Percentiles rank a stretch among this genome's conserved stretches.
Conservation (phyloP, 768 basidiomycete genomes). For the Pleurotus giganteus region DNA sequence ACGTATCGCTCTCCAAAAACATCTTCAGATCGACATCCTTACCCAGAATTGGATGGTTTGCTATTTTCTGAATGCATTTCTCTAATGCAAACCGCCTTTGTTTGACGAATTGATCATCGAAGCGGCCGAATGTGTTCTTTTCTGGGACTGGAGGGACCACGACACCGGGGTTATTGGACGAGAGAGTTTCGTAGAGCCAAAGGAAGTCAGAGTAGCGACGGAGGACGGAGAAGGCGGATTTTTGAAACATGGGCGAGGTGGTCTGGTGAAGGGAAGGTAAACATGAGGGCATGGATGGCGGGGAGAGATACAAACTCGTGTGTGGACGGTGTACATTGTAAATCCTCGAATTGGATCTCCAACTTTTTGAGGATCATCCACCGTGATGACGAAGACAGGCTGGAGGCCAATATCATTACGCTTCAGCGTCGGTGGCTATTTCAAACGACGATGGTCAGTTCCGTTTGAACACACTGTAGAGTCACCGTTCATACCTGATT, state of each 20-base stretch:
- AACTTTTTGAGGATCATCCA: constrained; percentile 96
- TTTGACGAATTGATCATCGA: constrained; percentile 88
- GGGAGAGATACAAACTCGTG: constrained; percentile 51
- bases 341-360: constrained; percentile 94
- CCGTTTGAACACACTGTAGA: neutral
- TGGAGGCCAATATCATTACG: constrained; percentile 47
- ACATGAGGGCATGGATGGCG: neutral
- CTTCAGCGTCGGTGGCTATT: constrained; percentile 13
- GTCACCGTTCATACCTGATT: neutral
- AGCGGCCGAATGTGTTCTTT: constrained; percentile 91
- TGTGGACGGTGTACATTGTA: constrained; percentile 96
- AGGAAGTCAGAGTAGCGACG: constrained; percentile 98
- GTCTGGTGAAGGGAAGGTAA: constrained; percentile 48
- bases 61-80: constrained; percentile 89
- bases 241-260: constrained; percentile 79
- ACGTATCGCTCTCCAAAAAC: constrained; percentile 93
- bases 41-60: constrained; percentile 85
- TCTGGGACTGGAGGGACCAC: constrained; percentile 96
- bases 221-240: constrained; percentile 87
- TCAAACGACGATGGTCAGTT: constrained; percentile 7
- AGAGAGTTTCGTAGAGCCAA: constrained; percentile 91
- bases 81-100: constrained; percentile 83
- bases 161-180: constrained; percentile 91
- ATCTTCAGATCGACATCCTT: constrained; percentile 86
- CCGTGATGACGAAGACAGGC: constrained; percentile 80